phyloP scores from a whole-genome alignment of 2,329 filamentous ascomycete genomes.

The Xylariaceae sp. region DNA sequence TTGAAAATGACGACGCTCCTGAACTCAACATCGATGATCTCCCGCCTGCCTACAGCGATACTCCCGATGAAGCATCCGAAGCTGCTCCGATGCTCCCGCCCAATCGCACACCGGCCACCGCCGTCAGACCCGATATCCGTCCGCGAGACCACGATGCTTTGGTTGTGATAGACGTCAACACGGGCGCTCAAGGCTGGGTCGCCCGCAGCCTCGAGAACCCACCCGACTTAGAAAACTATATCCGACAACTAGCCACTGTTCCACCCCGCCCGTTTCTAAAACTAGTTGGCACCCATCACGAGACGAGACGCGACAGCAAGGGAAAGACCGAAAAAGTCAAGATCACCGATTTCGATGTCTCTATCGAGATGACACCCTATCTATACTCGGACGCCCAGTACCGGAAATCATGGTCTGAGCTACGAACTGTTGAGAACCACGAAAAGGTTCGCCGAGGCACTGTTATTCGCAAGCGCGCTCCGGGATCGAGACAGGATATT shows the following conservation, averaged over 20 bases:
- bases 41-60: conserved; percentile 29
- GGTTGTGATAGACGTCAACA: conserved; percentile 28
- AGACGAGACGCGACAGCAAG: conserved; percentile 39
- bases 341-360: conserved; percentile 57
- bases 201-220: conserved; percentile 44
- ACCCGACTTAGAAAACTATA: conserved; percentile 40
- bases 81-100: conserved; percentile 19
- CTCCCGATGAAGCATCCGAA: conserved; percentile 16
- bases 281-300: conserved; percentile 50
- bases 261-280: conserved; percentile 53
- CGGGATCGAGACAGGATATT: conserved; percentile 38
- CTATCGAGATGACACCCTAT: conserved; percentile 55
- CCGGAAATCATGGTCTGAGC: conserved; percentile 37
- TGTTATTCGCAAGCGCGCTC: conserved; percentile 40
- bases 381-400: conserved; percentile 45
- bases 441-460: conserved; percentile 64
- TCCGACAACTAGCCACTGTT: conserved; percentile 40
- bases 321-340: conserved; percentile 44
- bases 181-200: conserved; percentile 41
- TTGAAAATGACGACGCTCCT: conserved; percentile 27
- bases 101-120: neutral
- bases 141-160: conserved; percentile 16
- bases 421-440: conserved; percentile 53
- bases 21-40: conserved; percentile 27
- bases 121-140: neutral